A percentile compares a stretch with the other conserved stretches of the same genome.
These are phyloP conservation scores for Usnea hakonensis DNA, from an alignment of 495 filamentous ascomycete species.

Conservation along the genomic window DNA sequence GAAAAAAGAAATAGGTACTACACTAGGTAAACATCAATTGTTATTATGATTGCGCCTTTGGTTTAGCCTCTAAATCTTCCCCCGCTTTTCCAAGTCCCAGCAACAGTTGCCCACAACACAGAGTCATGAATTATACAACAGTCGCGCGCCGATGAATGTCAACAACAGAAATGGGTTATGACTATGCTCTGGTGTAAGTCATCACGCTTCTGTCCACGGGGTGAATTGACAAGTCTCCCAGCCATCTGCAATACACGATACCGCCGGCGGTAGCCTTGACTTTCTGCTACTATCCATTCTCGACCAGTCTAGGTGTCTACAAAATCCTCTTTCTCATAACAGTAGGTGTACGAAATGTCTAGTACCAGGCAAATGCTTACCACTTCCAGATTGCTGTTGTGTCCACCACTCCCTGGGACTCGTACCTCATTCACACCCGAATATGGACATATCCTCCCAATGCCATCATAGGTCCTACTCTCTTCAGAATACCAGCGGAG, in stretches of 20 bases:
- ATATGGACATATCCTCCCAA: constrained; percentile 62
- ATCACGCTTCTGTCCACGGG: background rate
- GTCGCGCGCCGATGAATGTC: constrained; percentile 5
- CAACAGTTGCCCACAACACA: constrained; percentile 1
- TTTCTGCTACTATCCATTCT: constrained; percentile 47
- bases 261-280: constrained; percentile 52
- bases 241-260: constrained; percentile 62
- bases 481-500: constrained; percentile 55
- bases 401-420: constrained; percentile 63
- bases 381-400: constrained; percentile 43
- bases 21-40: background rate
- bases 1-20: background rate
- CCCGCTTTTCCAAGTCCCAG: constrained; percentile 19
- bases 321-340: constrained; percentile 49
- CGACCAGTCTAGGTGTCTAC: constrained; percentile 49
- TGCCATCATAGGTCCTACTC: constrained; percentile 48
- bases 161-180: constrained; percentile 47
- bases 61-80: constrained; percentile 2
- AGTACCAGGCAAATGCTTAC: background rate
- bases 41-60: background rate
- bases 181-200: constrained; percentile 59
- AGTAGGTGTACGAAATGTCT: constrained; percentile 21
- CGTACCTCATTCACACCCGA: constrained; percentile 52
- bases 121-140: constrained; percentile 10
- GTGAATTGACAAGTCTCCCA: constrained; percentile 24